These are phyloP conservation scores for Colletotrichum caudatum DNA, from an alignment of 2,329 filamentous ascomycete species.

Conservation along the genomic window DNA sequence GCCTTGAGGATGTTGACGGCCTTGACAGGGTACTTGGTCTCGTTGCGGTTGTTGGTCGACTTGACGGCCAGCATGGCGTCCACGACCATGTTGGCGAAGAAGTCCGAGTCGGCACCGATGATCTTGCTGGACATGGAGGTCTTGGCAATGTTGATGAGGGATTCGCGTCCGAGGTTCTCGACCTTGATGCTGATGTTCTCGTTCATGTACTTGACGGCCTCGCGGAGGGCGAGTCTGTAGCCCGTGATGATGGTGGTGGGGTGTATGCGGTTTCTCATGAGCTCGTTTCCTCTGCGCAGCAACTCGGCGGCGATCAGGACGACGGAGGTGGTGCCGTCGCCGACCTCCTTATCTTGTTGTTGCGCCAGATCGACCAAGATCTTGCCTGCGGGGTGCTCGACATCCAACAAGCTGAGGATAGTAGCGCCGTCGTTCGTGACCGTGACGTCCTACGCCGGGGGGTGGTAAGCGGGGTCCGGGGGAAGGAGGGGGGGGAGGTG, in stretches of 20 bases:
- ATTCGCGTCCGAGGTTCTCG: slow-evolving; percentile 89
- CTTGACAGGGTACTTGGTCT: slow-evolving; percentile 98
- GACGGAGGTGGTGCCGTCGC: slow-evolving; percentile 97
- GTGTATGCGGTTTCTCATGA: slow-evolving; percentile 99
- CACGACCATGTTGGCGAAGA: slow-evolving; percentile 97
- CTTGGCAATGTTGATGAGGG: slow-evolving; percentile 93
- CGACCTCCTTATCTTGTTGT: slow-evolving; percentile 99
- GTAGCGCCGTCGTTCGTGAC: slow-evolving; percentile 99
- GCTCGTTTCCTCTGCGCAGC: slow-evolving; percentile 91
- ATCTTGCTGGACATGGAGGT: slow-evolving; percentile 99
- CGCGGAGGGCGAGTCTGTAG: slow-evolving; percentile 92
- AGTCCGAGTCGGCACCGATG: slow-evolving; percentile 94
- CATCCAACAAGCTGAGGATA: slow-evolving; percentile 93
- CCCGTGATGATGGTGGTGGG: slow-evolving; percentile 99
- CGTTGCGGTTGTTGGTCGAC: slow-evolving; percentile 88
- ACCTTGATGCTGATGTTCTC: slow-evolving; percentile 98
- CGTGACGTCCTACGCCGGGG: slow-evolving; percentile 81
- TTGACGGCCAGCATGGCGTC: slow-evolving; percentile 97
- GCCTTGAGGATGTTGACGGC: slow-evolving; percentile 99
- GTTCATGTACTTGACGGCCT: slow-evolving; percentile 98
- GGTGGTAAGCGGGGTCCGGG: slow-evolving; percentile 44
- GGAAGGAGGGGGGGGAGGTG: slow-evolving; percentile 38
- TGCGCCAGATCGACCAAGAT: slow-evolving; percentile 97
- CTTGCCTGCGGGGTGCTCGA: slow-evolving; percentile 98
- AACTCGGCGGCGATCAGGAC: slow-evolving; percentile 98